Base-by-base conservation (phyloP, 345 rosid species). In the Draba incana region DNA sequence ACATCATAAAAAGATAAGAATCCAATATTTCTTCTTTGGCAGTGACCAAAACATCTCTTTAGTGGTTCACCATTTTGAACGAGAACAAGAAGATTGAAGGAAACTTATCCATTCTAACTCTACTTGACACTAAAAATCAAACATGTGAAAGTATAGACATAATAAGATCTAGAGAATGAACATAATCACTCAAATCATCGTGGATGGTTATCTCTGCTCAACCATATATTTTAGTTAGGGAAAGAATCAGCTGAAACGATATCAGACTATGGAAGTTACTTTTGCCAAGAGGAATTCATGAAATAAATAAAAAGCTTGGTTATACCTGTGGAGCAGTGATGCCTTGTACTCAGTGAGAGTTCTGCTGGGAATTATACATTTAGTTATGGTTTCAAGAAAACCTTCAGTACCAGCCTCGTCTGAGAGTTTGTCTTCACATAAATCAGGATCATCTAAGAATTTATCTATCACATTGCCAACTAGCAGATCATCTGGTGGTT, bases 371-470 rank as follows among this genome's bases (percentile, higher is more conserved):
- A 90, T 83, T 77, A 91, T 76, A 71, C 77, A 78, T 48, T 85
- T 87, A 43, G 79, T 79, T 72, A 91, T 74, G 62, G 80, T 84
- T 71, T 85, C 92, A 76, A 83, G 88, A 83, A 75, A 91, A 69
- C 90, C 96, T 50, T 91, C 88, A 48, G 84, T 85, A 77, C 94
- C 97, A 74, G 97, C 90, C 80, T 84, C 86, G 68, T 82, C 82
- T 30, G 97, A 91, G 64, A 94, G 86, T 71, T 79, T 79, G 76
- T 94, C 91, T 81, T 94, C 99, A 78, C 89, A 85, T 75, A 94
- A 75, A 64, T 84, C 84, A 72, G 83, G 82, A 81, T 85, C 92
- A 62, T 94, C 97, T 75, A 94, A 84, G 66, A 87, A 94, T 70
- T 81, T 91, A 75, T 94, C 92, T 63, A 94, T 84, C 53, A 85